phyloP scores from a whole-genome alignment of 441 rosid species.

The Populus hybrid region DNA sequence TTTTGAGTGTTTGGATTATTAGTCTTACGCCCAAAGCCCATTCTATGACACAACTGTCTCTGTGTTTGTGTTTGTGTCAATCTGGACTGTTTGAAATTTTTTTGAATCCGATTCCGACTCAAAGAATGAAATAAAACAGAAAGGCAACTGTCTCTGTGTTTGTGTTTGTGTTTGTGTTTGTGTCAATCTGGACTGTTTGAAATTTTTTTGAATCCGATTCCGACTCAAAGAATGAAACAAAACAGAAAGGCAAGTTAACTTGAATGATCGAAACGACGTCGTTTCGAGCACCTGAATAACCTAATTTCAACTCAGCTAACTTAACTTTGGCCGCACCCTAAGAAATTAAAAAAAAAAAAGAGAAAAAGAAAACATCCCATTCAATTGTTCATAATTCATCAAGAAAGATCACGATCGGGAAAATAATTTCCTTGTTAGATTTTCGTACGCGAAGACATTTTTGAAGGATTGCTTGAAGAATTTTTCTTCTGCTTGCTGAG shows the following conservation, averaged over 20 bases:
- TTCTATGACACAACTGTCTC: background rate
- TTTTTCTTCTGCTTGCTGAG: background rate
- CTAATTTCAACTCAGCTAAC: background rate
- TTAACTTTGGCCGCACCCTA: background rate
- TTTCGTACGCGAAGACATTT: background rate
- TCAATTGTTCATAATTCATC: background rate
- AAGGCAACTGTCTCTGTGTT: too few species aligned
- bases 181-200: too few species aligned
- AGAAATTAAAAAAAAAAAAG: background rate
- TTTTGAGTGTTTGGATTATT: too few species aligned
- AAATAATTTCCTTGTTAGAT: background rate
- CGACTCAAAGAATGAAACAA: too few species aligned
- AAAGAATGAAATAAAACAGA: too few species aligned
- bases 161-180: too few species aligned
- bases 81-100: too few species aligned
- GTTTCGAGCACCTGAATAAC: background rate
- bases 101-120: background rate
- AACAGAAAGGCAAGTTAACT: background rate
- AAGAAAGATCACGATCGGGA: background rate
- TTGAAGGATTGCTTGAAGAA: background rate
- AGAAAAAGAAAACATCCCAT: background rate
- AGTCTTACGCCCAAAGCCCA: background rate
- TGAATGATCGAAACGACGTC: background rate
- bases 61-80: too few species aligned
- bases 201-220: too few species aligned